A percentile compares a stretch with the other conserved stretches of the same genome.
These are phyloP conservation scores for Xylariaceae sp. DNA, from an alignment of 2,329 filamentous ascomycete species.

Conservation along the genomic window DNA sequence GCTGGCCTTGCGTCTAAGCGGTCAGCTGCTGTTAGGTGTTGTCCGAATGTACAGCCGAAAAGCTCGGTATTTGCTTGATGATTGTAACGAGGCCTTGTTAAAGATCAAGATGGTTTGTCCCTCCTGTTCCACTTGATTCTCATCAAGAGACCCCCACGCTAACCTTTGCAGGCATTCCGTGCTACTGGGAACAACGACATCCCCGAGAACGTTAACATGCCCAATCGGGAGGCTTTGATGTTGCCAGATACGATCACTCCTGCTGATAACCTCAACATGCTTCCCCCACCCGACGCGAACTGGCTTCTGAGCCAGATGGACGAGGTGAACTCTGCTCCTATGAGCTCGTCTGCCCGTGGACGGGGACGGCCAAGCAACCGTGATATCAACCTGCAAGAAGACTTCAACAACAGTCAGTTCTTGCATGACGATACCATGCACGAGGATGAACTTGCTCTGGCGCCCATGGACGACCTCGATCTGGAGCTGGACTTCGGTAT, in stretches of 20 bases:
- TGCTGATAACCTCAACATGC: conserved; percentile 69
- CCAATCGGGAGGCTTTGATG: conserved; percentile 79
- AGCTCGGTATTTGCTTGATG: conserved; percentile 90
- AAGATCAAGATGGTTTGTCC: conserved; percentile 89
- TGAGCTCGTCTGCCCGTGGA: conserved; percentile 52
- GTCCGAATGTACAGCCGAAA: conserved; percentile 97
- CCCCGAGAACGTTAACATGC: conserved; percentile 72
- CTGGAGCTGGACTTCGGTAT: conserved; percentile 71
- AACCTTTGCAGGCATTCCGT: conserved; percentile 70
- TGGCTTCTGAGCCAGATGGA: conserved; percentile 75
- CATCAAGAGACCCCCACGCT: conserved; percentile 23
- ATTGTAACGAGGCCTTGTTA: conserved; percentile 94
- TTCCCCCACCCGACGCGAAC: conserved; percentile 83
- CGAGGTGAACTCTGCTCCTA: conserved; percentile 49
- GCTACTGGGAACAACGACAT: conserved; percentile 93
- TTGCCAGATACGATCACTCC: conserved; percentile 91
- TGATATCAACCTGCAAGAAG: conserved; percentile 64
- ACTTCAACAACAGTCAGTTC: conserved; percentile 73
- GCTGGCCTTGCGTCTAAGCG: conserved; percentile 88
- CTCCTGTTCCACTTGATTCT: not conserved
- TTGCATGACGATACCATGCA: conserved; percentile 59
- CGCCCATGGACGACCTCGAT: conserved; percentile 60
- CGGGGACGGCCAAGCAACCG: conserved; percentile 43
- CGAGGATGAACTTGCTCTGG: conserved; percentile 53
- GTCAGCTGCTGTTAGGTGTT: conserved; percentile 89